These are phyloP conservation scores for Tuber borchii DNA, from an alignment of 495 filamentous ascomycete genomes.

Conservation along the genomic window DNA sequence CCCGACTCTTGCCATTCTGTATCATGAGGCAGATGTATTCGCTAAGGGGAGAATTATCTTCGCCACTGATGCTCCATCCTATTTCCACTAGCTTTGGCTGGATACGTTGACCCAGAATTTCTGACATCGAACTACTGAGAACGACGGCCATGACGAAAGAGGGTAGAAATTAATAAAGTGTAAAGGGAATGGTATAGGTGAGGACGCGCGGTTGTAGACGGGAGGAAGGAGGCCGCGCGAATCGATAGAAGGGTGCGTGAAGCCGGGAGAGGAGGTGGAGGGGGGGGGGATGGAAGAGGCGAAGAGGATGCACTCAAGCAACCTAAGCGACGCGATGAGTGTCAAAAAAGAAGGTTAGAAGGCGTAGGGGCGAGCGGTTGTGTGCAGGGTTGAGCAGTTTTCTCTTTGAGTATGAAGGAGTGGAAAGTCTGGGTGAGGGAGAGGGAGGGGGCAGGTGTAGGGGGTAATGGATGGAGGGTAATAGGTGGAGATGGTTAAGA, in stretches of 20 bases:
- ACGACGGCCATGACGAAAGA: constrained; percentile 56
- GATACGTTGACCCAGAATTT: constrained; percentile 69
- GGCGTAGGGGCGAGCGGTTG: constrained; percentile 5
- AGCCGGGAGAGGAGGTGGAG: not conserved
- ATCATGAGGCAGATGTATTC: constrained; percentile 98
- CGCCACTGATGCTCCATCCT: constrained; percentile 75
- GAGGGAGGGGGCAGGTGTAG: constrained; percentile 17
- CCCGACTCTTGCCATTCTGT: constrained; percentile 83
- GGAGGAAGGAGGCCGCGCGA: not conserved
- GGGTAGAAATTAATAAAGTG: constrained; percentile 4
- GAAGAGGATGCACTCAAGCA: constrained; percentile 20
- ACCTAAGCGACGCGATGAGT: constrained; percentile 10
- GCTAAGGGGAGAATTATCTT: constrained; percentile 74
- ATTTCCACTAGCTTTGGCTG: constrained; percentile 93
- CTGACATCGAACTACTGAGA: constrained; percentile 69
- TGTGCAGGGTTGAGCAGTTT: constrained; percentile 6
- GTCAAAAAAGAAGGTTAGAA: constrained; percentile 6
- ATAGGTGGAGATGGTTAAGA: constrained; percentile 12
- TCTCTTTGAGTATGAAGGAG: constrained; percentile 13
- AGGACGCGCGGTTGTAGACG: constrained; percentile 6
- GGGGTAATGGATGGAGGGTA: not conserved
- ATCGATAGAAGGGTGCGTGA: not conserved
- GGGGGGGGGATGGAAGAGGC: not conserved
- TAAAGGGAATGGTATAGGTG: not conserved
- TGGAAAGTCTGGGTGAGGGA: constrained; percentile 11